Evolutionary conservation across 805 yeast species (phyloP).

Genomic region (Ogataea haglerorum): DNA sequence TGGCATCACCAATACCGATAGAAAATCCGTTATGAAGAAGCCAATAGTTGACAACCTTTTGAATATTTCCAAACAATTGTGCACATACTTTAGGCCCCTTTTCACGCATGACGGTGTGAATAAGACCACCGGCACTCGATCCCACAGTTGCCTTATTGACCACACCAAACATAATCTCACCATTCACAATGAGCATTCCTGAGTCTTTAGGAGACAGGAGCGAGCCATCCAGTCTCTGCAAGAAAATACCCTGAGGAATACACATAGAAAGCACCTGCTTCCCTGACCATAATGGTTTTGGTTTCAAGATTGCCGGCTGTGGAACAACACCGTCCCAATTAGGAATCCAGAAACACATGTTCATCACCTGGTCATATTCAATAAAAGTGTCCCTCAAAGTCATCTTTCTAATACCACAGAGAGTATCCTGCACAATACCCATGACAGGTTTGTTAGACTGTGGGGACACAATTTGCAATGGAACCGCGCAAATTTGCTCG

Average conservation of each 20-base stretch:
- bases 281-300: constrained; percentile 97
- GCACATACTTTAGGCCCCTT: constrained; percentile 93
- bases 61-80: constrained; percentile 84
- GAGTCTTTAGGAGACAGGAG: constrained; percentile 82
- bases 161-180: constrained; percentile 96
- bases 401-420: constrained; percentile 96
- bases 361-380: constrained; percentile 93
- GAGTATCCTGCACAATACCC: constrained; percentile 99
- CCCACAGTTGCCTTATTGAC: constrained; percentile 98
- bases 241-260: constrained; percentile 92
- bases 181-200: constrained; percentile 94
- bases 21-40: constrained; percentile 94
- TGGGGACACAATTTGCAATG: constrained; percentile 95
- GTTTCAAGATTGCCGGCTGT: constrained; percentile 88
- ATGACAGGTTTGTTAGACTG: constrained; percentile 98
- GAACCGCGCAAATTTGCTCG: constrained; percentile 93
- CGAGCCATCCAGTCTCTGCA: constrained; percentile 92
- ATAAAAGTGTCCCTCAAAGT: constrained; percentile 86
- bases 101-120: constrained; percentile 96
- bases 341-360: constrained; percentile 96
- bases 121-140: constrained; percentile 96
- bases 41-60: constrained; percentile 96
- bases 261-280: constrained; percentile 90
- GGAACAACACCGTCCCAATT: constrained; percentile 99
- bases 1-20: constrained; percentile 99